A percentile compares a stretch with the other conserved stretches of the same genome.
Evolutionary conservation across 176 grass and related monocot species (phyloP).

Genomic region (Triticum monococcum): DNA sequence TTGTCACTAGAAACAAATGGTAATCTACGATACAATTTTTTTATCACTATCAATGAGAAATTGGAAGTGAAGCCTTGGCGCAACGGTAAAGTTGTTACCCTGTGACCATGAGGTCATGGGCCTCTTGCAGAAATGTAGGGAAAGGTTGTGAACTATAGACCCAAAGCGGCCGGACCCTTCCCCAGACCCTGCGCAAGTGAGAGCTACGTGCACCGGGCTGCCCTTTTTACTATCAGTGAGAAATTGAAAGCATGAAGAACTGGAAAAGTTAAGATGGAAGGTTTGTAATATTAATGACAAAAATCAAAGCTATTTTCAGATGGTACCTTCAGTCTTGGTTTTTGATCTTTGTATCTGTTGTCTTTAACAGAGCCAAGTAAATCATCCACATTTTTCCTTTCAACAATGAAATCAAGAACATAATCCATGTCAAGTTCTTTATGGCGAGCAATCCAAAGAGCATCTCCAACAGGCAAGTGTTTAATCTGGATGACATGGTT

Average conservation of each 20-base stretch:
- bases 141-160: too few species aligned
- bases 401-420: slow-evolving; percentile 92
- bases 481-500: slow-evolving; percentile 50
- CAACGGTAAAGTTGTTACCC: too few species aligned
- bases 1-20: too few species aligned
- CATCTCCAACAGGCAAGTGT: slow-evolving; percentile 82
- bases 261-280: background rate
- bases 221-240: background rate
- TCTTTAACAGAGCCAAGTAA: slow-evolving; percentile 70
- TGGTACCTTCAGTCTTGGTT: slow-evolving; percentile 77
- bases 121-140: too few species aligned
- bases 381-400: slow-evolving; percentile 88
- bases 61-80: too few species aligned
- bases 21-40: too few species aligned
- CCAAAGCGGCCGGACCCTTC: too few species aligned
- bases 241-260: slow-evolving; percentile 15
- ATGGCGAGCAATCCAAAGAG: slow-evolving; percentile 74
- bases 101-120: too few species aligned
- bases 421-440: slow-evolving; percentile 59
- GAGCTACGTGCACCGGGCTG: too few species aligned
- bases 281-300: background rate
- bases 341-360: slow-evolving; percentile 94
- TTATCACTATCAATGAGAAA: too few species aligned
- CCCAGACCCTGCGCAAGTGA: too few species aligned
- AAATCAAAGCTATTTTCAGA: slow-evolving; percentile 19